Conservation (phyloP, 768 basidiomycete genomes). For the Tylopilus intermedius region DNA sequence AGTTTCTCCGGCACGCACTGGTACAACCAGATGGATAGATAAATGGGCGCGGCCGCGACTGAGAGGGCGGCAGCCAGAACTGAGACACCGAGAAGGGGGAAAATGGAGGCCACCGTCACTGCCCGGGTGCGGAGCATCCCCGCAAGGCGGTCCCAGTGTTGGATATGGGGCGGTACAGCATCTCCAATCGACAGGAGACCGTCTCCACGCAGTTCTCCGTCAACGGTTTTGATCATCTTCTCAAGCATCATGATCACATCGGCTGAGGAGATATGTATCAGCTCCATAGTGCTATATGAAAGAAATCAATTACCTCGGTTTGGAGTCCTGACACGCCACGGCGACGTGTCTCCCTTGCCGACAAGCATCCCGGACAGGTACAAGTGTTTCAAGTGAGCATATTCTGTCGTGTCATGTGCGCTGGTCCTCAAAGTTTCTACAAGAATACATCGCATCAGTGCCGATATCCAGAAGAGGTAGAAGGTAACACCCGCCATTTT, state of each 20-base stretch:
- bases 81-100: constrained; percentile 21
- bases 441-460: not conserved
- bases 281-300: too few relatives aligned
- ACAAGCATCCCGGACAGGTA: constrained; percentile 14
- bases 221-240: constrained; percentile 18
- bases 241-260: constrained; percentile 15
- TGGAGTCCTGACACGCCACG: constrained; percentile 18
- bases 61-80: constrained; percentile 10
- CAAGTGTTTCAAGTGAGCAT: constrained; percentile 15
- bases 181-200: constrained; percentile 17
- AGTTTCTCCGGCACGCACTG: constrained; percentile 4
- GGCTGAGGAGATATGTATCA: not conserved
- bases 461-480: not conserved
- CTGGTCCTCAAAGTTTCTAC: constrained; percentile 10
- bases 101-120: not conserved
- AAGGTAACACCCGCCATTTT: constrained; percentile 3
- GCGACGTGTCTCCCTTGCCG: constrained; percentile 10
- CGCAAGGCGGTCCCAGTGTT: constrained; percentile 15
- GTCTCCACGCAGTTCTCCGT: constrained; percentile 15
- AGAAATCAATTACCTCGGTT: constrained; percentile 9
- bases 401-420: constrained; percentile 6
- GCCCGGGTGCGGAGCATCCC: not conserved
- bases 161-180: constrained; percentile 8
- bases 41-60: constrained; percentile 4
- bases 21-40: constrained; percentile 1